Base-by-base conservation (phyloP, 2,329 filamentous ascomycete genomes). In the Pseudogymnoascus sp. region DNA sequence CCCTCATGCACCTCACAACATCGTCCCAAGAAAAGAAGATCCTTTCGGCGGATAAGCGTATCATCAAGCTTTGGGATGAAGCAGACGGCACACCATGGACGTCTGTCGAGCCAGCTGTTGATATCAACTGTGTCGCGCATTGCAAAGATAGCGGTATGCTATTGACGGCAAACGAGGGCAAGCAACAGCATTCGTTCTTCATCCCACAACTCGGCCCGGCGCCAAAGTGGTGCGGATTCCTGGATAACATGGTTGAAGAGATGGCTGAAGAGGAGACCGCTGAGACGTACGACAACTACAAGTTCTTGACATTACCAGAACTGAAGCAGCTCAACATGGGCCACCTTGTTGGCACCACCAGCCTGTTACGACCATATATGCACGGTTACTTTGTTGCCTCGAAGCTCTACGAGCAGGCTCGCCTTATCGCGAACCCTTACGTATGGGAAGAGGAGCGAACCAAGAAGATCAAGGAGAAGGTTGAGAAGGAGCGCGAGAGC, bases 371-470 rank as follows among this genome's bases (percentile, higher is more conserved):
- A 51, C 95, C 95, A 47, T 99, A 99, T 74, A 99, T 99, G 96
- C 95, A 99, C 74, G 96, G 95, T 70, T 97, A 95, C 81, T 99
- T 99, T 77, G 93, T 99, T 60, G 91, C 90, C 37, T 93, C 96
- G 70, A 91, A 93, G 72, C 78, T 99, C 26, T 97, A 99, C 75
- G 96, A 99, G 73, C 93, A 99, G 75, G 95, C 95, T 16, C 83
- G 90, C 63, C 79, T 99, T 65, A 96, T 97, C 70, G 89, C 90
- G 60, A 96, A 97, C 76, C 95, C 95, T 0, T 96, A 96, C 73
- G 84, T 96, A 62, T 96, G 90, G 83, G 91, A 97, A 73, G 91
- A 97, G 71, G 91, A 97, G 75, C 85, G 92, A 64, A 87, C 88
- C 66, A 97, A 96, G 81, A 87, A 89, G 68, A 86, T 99, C 70